phyloP scores from a whole-genome alignment of 345 rosid species.

The Luvunga scandens region DNA sequence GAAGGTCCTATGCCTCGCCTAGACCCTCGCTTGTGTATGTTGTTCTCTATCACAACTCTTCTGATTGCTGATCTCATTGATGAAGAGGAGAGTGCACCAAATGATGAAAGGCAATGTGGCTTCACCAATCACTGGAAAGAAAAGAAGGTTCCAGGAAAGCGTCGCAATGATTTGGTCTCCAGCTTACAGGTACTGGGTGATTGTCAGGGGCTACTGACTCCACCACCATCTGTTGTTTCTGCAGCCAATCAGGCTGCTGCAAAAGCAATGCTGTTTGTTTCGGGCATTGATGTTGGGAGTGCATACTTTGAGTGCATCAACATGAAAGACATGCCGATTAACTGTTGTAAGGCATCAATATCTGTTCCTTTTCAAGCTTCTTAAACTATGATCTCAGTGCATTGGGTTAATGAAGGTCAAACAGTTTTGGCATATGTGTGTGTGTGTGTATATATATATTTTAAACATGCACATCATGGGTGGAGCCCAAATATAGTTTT shows the following conservation, averaged over 20 bases:
- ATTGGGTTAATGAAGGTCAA: slow-evolving; percentile 6
- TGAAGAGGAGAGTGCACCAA: slow-evolving; percentile 59
- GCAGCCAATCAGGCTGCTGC: slow-evolving; percentile 93
- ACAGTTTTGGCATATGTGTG: background rate
- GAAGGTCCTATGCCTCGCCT: slow-evolving; percentile 90
- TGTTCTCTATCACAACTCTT: slow-evolving; percentile 74
- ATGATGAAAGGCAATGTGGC: slow-evolving; percentile 28
- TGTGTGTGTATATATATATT: too few relatives aligned
- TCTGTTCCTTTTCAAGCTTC: background rate
- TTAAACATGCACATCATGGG: too few relatives aligned
- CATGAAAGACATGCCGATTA: slow-evolving; percentile 77
- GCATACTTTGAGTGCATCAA: slow-evolving; percentile 68
- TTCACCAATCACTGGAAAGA: slow-evolving; percentile 34
- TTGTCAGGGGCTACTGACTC: slow-evolving; percentile 77
- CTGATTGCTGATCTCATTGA: slow-evolving; percentile 80
- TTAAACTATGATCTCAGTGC: background rate
- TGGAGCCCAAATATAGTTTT: too few relatives aligned
- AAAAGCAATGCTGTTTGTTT: slow-evolving; percentile 72
- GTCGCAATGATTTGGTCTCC: slow-evolving; percentile 57
- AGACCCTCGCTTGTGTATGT: slow-evolving; percentile 86
- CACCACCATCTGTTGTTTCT: slow-evolving; percentile 72
- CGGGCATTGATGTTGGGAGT: slow-evolving; percentile 59
- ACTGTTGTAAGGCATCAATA: slow-evolving; percentile 58
- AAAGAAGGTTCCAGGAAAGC: slow-evolving; percentile 31
- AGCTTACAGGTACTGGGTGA: slow-evolving; percentile 84